Percentiles rank a stretch among this genome's conserved stretches.
Conservation (phyloP, 2,329 filamentous ascomycete species). For the Aspergillus floridensis region DNA sequence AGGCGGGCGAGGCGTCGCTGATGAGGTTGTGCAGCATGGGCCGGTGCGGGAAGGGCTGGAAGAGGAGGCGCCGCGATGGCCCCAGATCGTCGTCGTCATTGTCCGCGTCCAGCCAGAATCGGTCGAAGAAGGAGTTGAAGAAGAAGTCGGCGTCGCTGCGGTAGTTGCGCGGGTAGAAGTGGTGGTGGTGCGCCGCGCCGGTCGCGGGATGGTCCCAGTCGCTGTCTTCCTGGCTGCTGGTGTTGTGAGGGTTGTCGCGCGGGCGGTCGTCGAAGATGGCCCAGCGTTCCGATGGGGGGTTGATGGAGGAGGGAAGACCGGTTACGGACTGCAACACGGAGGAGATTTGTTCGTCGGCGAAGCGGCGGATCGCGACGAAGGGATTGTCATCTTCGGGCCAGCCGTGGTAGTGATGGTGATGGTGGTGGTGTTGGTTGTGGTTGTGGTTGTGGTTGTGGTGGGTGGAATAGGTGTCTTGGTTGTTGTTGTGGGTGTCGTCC, state of each 20-base stretch:
- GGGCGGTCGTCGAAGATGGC: slow-evolving; percentile 32
- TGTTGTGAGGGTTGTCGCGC: slow-evolving; percentile 6
- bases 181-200: slow-evolving; percentile 6
- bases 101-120: slow-evolving; percentile 20
- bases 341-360: slow-evolving; percentile 58
- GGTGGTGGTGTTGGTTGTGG: slow-evolving; percentile 12
- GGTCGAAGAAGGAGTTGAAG: slow-evolving; percentile 38
- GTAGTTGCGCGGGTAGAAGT: slow-evolving; percentile 18
- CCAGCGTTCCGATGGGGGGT: slow-evolving; percentile 36
- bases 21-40: slow-evolving; percentile 32
- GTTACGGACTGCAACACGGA: slow-evolving; percentile 54
- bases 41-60: slow-evolving; percentile 24
- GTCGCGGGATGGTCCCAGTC: slow-evolving; percentile 25
- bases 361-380: slow-evolving; percentile 60
- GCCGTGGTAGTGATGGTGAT: slow-evolving; percentile 17
- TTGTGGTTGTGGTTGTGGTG: slow-evolving; percentile 20
- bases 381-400: slow-evolving; percentile 49
- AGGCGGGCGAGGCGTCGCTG: slow-evolving; percentile 36
- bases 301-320: slow-evolving; percentile 41
- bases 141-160: slow-evolving; percentile 31
- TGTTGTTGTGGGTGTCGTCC: slow-evolving; percentile 15
- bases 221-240: background rate
- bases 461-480: slow-evolving; percentile 9
- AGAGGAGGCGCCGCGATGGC: slow-evolving; percentile 30
- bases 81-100: slow-evolving; percentile 26